phyloP scores from a whole-genome alignment of 2,329 filamentous ascomycete genomes.

The Paraconiothyrium brasiliense region DNA sequence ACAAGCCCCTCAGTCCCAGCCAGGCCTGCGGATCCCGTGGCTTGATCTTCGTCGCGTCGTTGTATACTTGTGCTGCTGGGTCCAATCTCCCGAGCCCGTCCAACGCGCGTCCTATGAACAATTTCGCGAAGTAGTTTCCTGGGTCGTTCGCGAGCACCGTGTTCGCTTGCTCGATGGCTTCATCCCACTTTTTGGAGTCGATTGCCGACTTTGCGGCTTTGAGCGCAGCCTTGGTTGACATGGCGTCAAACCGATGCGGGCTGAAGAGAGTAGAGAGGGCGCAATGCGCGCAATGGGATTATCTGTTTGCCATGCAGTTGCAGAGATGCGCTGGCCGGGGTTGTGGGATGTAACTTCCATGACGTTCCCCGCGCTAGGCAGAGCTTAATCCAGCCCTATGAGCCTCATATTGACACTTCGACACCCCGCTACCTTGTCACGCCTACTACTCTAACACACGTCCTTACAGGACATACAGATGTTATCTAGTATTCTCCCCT shows the following conservation, averaged over 20 bases:
- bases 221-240: constrained; percentile 72
- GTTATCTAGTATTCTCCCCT: not conserved
- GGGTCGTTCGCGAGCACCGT: constrained; percentile 76
- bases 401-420: constrained; percentile 32
- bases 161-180: constrained; percentile 74
- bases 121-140: constrained; percentile 83
- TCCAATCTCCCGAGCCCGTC: constrained; percentile 78
- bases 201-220: constrained; percentile 84
- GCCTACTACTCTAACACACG: constrained; percentile 2
- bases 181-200: constrained; percentile 80
- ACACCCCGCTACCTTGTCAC: constrained; percentile 18
- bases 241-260: constrained; percentile 19
- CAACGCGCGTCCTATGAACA: constrained; percentile 87
- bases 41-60: constrained; percentile 74
- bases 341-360: constrained; percentile 24
- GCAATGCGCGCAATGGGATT: constrained; percentile 25
- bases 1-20: constrained; percentile 88
- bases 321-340: constrained; percentile 21
- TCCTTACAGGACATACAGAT: not conserved
- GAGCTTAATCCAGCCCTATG: constrained; percentile 39
- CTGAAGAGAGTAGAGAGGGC: constrained; percentile 15
- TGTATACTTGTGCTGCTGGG: constrained; percentile 80
- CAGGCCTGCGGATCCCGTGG: constrained; percentile 83
- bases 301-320: constrained; percentile 34
- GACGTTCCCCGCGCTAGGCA: constrained; percentile 39